Evolutionary conservation across 176 grass and related monocot genomes (phyloP), one percentile per base, ranked within the genome.

Genomic region (Poa pratensis): DNA sequence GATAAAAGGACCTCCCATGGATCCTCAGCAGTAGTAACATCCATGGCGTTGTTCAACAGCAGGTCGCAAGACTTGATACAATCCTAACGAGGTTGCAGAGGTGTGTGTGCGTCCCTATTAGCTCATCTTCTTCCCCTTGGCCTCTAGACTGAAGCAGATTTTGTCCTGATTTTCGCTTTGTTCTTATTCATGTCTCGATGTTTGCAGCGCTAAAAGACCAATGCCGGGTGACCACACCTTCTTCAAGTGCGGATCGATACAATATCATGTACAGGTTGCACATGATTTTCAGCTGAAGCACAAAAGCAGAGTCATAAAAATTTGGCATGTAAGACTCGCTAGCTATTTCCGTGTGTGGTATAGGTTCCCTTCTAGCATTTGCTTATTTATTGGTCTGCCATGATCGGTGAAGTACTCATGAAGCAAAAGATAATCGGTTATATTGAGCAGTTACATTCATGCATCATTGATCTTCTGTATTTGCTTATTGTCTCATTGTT

Each of bases 1-100:
- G 86, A 76, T 83, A 88, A 90, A 13, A 54, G 65, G 42, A 3
- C 17, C 26, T 28, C 32, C 16, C 66, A 68, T 60, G 5, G 64
- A 26, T 27, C 80, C n/a, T n/a, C n/a, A n/a, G n/a, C n/a, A n/a
- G n/a, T n/a, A n/a, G n/a, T n/a, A n/a, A n/a, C n/a, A n/a, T 49
- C 19, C 84, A 98, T 98, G 96, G 91, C 91, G 50, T 95, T 90
- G 82, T 98, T 95, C 87, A 87, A 37, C 53, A 88, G 87, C 16
- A 85, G 82, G 73, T 95, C 93, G 63, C 91, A 78, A 12, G 81
- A 75, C 3, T 74, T 94, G 23, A 86, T 94, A 0, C 88, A 94
- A 81, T 92, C 94, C 85, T 78, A 95, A 92, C 80, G 77, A 92
- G 88, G 57, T 86, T 94, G 70, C 91, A 88, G 52, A 90, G 90